A percentile compares a stretch with the other conserved stretches of the same genome.
Conservation (phyloP, 306 rosid species). For the Castanospermum australe region DNA sequence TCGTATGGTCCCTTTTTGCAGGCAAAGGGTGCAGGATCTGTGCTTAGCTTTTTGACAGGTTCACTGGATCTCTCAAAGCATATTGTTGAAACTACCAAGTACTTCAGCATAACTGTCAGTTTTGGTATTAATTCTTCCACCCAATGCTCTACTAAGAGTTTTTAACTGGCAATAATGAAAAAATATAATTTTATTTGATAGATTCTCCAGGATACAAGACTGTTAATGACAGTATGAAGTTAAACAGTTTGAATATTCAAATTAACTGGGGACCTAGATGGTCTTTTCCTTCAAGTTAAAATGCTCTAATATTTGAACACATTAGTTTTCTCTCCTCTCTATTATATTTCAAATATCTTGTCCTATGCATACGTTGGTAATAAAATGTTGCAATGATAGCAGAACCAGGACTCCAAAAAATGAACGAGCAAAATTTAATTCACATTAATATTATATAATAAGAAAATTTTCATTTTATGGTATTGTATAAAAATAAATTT, state of each 20-base stretch:
- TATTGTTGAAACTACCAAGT: slow-evolving; percentile 79
- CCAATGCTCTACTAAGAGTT: neutral
- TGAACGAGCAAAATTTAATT: neutral
- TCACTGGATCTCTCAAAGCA: slow-evolving; percentile 84
- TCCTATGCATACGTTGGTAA: neutral
- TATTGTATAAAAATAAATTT: neutral
- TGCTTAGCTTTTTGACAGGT: slow-evolving; percentile 89
- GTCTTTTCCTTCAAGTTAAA: neutral
- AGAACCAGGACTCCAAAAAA: neutral
- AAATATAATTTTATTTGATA: neutral
- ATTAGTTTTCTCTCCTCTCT: neutral
- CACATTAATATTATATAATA: neutral
- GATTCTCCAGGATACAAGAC: neutral
- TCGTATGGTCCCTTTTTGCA: slow-evolving; percentile 30
- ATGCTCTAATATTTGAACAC: neutral
- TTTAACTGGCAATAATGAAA: neutral
- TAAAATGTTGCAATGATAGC: neutral
- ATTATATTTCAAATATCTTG: neutral
- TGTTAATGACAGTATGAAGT: neutral
- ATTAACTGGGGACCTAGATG: neutral
- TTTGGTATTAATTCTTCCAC: slow-evolving; percentile 61
- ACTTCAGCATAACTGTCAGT: slow-evolving; percentile 92
- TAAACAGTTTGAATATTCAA: neutral
- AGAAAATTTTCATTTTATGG: no score
- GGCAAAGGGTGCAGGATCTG: slow-evolving; percentile 97